Conservation (phyloP, 139 green algal species). For the Chlamydomonas asymmetrica region DNA sequence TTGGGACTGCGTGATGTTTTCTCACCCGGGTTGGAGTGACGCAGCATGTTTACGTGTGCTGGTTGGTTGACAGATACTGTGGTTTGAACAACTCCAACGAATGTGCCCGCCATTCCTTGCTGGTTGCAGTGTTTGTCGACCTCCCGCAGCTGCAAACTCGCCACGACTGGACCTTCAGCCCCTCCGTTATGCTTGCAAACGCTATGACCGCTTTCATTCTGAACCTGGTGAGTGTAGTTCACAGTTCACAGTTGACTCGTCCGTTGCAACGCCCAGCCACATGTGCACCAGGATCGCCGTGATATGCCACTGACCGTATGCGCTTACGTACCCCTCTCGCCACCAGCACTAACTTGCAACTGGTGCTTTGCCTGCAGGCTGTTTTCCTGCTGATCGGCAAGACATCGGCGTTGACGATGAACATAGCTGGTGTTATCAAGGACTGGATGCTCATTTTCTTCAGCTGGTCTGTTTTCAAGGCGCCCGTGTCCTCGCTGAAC, state of each 20-base stretch:
- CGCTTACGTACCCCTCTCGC: too few species aligned
- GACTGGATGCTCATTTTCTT: constrained; percentile 98
- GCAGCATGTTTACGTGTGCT: too few species aligned
- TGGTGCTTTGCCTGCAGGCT: constrained; percentile 54
- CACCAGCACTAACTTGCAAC: too few species aligned
- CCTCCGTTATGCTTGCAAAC: constrained; percentile 86
- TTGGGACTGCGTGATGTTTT: too few species aligned
- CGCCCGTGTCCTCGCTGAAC: constrained; percentile 85
- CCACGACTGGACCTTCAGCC: constrained; percentile 60
- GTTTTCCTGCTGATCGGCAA: constrained; percentile 94
- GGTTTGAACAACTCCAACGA: too few species aligned
- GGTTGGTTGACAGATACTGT: too few species aligned
- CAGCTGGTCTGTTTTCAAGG: constrained; percentile 84
- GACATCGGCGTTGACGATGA: constrained; percentile 96
- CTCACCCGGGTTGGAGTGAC: too few species aligned
- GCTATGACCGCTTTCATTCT: constrained; percentile 84
- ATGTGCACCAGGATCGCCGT: too few species aligned
- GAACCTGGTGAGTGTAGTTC: constrained; percentile 59
- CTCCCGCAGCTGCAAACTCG: constrained; percentile 33
- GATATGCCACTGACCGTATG: too few species aligned
- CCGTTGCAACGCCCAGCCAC: too few species aligned
- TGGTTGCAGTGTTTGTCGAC: constrained; percentile 57
- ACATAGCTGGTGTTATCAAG: constrained; percentile 97
- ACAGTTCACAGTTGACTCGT: too few species aligned
- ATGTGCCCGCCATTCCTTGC: too few species aligned